phyloP scores from a whole-genome alignment of 306 rosid species.

The Corylus heterophylla region DNA sequence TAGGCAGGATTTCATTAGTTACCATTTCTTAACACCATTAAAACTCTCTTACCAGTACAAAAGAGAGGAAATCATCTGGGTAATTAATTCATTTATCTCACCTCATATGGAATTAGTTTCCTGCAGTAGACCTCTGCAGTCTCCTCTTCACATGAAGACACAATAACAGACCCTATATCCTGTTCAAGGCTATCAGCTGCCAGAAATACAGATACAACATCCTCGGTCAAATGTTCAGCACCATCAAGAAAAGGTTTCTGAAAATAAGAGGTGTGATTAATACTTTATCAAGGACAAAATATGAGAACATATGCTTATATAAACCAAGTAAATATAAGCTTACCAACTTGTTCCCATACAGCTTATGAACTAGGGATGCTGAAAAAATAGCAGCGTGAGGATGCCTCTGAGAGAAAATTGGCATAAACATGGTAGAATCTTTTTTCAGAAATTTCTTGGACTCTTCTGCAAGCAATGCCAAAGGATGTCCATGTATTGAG shows the following conservation, averaged over 20 bases:
- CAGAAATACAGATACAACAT: constrained; percentile 89
- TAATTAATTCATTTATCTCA: constrained; percentile 30
- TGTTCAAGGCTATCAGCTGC: constrained; percentile 95
- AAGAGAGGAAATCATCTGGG: not conserved
- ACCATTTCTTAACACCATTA: not conserved
- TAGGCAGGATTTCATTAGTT: not conserved
- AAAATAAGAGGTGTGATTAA: constrained; percentile 21
- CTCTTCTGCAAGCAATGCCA: constrained; percentile 95
- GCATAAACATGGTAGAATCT: constrained; percentile 75
- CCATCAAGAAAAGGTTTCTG: constrained; percentile 90
- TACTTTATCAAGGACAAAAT: not conserved
- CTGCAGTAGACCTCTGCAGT: constrained; percentile 67
- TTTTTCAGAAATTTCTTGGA: constrained; percentile 75
- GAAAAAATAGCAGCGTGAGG: constrained; percentile 81
- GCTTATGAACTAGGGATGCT: constrained; percentile 86
- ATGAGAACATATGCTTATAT: not conserved
- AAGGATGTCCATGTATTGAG: constrained; percentile 68
- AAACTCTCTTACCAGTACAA: not conserved
- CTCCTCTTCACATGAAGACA: constrained; percentile 74
- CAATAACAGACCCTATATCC: constrained; percentile 67
- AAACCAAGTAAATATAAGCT: constrained; percentile 35
- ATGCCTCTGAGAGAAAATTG: constrained; percentile 86
- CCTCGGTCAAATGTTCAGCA: constrained; percentile 90
- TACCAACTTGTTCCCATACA: constrained; percentile 89
- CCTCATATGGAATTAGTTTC: constrained; percentile 84